Evolutionary conservation across 352 stramenopile genomes (phyloP).

Genomic region (Phytophthora pinifolia): DNA sequence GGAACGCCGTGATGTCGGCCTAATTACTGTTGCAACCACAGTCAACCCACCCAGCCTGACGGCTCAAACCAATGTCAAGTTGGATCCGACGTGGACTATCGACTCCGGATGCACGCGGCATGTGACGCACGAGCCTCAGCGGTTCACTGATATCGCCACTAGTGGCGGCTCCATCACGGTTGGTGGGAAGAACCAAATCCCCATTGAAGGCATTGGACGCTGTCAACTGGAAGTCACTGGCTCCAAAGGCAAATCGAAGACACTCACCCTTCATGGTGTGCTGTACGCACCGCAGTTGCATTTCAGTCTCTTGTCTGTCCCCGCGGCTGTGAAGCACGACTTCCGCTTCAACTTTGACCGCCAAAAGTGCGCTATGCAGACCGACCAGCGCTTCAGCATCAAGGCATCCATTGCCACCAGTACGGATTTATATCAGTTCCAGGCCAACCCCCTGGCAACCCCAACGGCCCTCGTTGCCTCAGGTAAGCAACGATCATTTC

Average conservation of each 20-base stretch:
- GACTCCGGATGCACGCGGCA: conserved; percentile 17
- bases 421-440: conserved; percentile 13
- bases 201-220: conserved; percentile 15
- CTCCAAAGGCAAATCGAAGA: conserved; percentile 21
- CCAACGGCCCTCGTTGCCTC: neutral
- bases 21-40: conserved; percentile 6
- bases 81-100: conserved; percentile 5
- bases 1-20: neutral
- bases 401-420: neutral
- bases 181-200: conserved; percentile 11
- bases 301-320: conserved; percentile 6
- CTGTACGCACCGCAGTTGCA: conserved; percentile 7
- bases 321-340: conserved; percentile 7
- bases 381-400: conserved; percentile 16
- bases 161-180: conserved; percentile 18
- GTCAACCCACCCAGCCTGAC: neutral
- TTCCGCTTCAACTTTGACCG: conserved; percentile 11
- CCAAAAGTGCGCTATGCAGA: conserved; percentile 6
- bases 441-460: neutral
- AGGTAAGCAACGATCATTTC: conserved; percentile 8
- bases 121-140: conserved; percentile 15
- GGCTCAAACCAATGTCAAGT: neutral
- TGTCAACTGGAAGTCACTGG: conserved; percentile 17
- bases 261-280: conserved; percentile 5
- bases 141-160: conserved; percentile 5